Evolutionary conservation across 2,329 filamentous ascomycete species (phyloP).

Genomic region (Ploettnerulaceae sp.): DNA sequence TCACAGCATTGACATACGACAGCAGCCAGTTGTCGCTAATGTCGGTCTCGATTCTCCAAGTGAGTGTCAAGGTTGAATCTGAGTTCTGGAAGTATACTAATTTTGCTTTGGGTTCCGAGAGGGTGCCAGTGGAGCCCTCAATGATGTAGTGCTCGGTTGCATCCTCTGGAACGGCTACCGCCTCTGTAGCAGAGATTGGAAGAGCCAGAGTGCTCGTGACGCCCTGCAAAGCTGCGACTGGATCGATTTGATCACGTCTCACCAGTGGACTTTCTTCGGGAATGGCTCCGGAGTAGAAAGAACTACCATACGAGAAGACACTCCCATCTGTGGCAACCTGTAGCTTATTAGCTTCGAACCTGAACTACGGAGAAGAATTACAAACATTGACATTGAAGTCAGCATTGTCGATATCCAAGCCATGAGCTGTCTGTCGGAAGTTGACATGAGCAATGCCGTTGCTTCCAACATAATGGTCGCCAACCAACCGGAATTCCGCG

Average conservation of each 20-base stretch:
- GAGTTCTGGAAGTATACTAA: conserved; percentile 50
- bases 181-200: conserved; percentile 9
- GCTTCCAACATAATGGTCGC: conserved; percentile 47
- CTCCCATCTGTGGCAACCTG: conserved; percentile 48
- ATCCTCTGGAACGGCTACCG: conserved; percentile 13
- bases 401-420: conserved; percentile 55
- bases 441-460: conserved; percentile 54
- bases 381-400: conserved; percentile 23
- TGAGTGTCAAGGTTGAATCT: conserved; percentile 42
- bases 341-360: conserved; percentile 31
- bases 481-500: conserved; percentile 45
- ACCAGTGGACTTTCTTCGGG: conserved; percentile 38
- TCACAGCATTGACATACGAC: conserved; percentile 47
- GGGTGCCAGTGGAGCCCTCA: conserved; percentile 44
- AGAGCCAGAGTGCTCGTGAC: conserved; percentile 15
- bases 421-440: conserved; percentile 55
- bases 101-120: conserved; percentile 49
- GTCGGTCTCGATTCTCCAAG: conserved; percentile 57
- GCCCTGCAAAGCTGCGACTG: conserved; percentile 39
- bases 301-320: conserved; percentile 54
- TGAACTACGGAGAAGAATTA: background rate
- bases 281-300: conserved; percentile 42
- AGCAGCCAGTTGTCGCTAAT: conserved; percentile 53
- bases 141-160: conserved; percentile 32
- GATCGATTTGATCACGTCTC: conserved; percentile 41